Evolutionary conservation across 768 basidiomycete species (phyloP), one percentile per base, ranked within the genome.

Genomic region (Melanogaster broomeanus): DNA sequence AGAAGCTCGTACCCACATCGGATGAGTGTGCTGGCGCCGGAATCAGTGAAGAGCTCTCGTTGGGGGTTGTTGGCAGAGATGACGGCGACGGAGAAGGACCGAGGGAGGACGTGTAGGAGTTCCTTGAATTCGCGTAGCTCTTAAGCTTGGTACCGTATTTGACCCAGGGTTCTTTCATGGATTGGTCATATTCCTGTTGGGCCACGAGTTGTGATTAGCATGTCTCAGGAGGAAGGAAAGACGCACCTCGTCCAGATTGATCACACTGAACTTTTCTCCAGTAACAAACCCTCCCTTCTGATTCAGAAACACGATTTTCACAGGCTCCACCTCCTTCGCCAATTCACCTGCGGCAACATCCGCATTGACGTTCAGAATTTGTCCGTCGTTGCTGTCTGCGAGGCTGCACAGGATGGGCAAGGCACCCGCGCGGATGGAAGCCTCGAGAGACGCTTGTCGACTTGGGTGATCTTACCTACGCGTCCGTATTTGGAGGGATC

Each of bases 101-200:
- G n/a, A n/a, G n/a, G n/a, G n/a, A 98, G 92, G 74, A 95, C 88
- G 67, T 98, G 96, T 39, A 99, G 83, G 48, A 99, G 86, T 65
- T 98, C 97, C 74, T 99, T 99, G 80, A 99, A 98, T 71, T 98
- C 96, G 57, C 97, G 88, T 51, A 99, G 81, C 75, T n/a, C n/a
- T 98, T 98, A 70, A 99, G 90, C 72, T 99, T 99, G 57, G 96
- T 98, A 54, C 96, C 97, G 68, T 85, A 98, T 69, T 97, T n/a
- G n/a, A n/a, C n/a, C n/a, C n/a, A n/a, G n/a, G n/a, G n/a, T n/a
- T n/a, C n/a, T n/a, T n/a, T n/a, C n/a, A n/a, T n/a, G n/a, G n/a
- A n/a, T n/a, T n/a, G n/a, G n/a, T n/a, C n/a, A n/a, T n/a, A 98
- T 75, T 99, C 97, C 89, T 93, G 63, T 24, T 18, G 48, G 21